These are phyloP conservation scores for Exophiala mesophila DNA, from an alignment of 2,329 filamentous ascomycete species.

Conservation along the genomic window DNA sequence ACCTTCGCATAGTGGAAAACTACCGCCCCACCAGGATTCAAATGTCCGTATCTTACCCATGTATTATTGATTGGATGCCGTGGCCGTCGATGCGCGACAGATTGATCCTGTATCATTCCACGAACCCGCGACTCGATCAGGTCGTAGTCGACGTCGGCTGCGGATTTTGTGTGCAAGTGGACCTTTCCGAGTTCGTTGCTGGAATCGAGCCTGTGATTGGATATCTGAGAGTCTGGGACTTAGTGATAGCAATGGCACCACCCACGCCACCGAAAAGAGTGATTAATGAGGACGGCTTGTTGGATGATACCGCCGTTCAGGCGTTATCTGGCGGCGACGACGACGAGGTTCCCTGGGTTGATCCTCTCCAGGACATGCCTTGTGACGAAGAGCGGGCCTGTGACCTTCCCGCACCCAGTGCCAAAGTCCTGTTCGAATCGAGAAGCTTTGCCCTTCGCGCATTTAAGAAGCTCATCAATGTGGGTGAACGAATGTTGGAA, in stretches of 20 bases:
- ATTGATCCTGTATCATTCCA: slow-evolving; percentile 3
- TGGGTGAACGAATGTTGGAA: not conserved
- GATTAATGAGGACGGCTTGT: not conserved
- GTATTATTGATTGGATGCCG: slow-evolving; percentile 9
- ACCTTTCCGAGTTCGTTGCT: slow-evolving; percentile 6
- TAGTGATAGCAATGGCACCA: slow-evolving; percentile 3
- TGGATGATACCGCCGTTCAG: not conserved
- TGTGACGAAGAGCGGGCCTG: slow-evolving; percentile 3
- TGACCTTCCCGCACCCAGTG: slow-evolving; percentile 6
- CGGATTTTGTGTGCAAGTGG: slow-evolving; percentile 3
- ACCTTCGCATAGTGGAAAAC: no score
- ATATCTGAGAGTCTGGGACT: slow-evolving; percentile 7
- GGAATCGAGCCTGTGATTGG: not conserved
- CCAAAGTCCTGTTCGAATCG: slow-evolving; percentile 4
- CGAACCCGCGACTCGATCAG: slow-evolving; percentile 2
- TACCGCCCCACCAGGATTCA: no score
- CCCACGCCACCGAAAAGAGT: no score
- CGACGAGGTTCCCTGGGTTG: not conserved
- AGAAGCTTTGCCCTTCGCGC: not conserved
- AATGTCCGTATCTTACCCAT: no score
- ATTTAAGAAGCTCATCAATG: not conserved
- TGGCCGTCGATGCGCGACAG: slow-evolving; percentile 7
- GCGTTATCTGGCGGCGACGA: no score
- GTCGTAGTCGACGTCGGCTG: slow-evolving; percentile 4
- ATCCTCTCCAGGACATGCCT: slow-evolving; percentile 3